phyloP scores from a whole-genome alignment of 2,329 filamentous ascomycete genomes.

The Penicillium glabrum region DNA sequence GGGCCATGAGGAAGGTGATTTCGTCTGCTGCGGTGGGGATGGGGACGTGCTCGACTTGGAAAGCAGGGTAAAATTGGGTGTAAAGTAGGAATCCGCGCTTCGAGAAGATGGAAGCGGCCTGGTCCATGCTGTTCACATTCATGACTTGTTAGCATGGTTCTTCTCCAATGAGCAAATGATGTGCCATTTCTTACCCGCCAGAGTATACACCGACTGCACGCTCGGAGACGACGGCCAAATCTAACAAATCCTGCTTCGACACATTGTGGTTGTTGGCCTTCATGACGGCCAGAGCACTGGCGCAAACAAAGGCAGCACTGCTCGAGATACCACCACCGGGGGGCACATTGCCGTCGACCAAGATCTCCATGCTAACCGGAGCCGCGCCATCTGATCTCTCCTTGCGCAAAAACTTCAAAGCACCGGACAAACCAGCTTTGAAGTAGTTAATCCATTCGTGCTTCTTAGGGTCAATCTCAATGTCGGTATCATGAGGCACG shows the following conservation, averaged over 20 bases:
- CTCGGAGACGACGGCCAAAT: slow-evolving; percentile 92
- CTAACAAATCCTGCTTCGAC: slow-evolving; percentile 87
- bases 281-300: slow-evolving; percentile 85
- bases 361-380: slow-evolving; percentile 77
- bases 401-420: slow-evolving; percentile 70
- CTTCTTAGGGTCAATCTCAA: slow-evolving; percentile 80
- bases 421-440: slow-evolving; percentile 83
- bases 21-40: slow-evolving; percentile 81
- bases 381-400: slow-evolving; percentile 61
- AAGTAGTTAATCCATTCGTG: slow-evolving; percentile 99
- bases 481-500: slow-evolving; percentile 60
- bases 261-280: slow-evolving; percentile 79
- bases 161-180: not conserved
- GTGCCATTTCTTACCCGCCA: slow-evolving; percentile 65
- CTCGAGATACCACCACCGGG: slow-evolving; percentile 90
- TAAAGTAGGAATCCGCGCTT: slow-evolving; percentile 82
- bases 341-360: slow-evolving; percentile 90
- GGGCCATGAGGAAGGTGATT: slow-evolving; percentile 87
- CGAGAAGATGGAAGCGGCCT: slow-evolving; percentile 93
- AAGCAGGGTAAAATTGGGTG: slow-evolving; percentile 80
- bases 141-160: slow-evolving; percentile 2
- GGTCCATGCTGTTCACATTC: slow-evolving; percentile 73
- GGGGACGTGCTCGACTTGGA: slow-evolving; percentile 73
- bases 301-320: slow-evolving; percentile 89
- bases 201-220: slow-evolving; percentile 94